These are phyloP conservation scores for Exophiala aquamarina DNA, from an alignment of 2,329 filamentous ascomycete genomes.

Conservation along the genomic window DNA sequence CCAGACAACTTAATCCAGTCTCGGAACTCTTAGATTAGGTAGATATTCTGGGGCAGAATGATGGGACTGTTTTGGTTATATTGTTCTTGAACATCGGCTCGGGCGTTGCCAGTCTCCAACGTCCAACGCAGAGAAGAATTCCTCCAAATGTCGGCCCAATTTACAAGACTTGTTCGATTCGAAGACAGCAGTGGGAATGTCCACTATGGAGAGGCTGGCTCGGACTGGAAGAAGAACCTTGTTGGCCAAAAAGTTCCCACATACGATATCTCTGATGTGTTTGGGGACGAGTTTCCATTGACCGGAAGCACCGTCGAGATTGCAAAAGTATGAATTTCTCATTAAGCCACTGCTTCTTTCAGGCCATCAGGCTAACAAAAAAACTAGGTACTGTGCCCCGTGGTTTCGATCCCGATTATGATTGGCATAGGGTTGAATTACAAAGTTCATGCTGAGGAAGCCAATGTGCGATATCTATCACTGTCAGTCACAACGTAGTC, in stretches of 20 bases:
- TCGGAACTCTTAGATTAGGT: too few relatives aligned
- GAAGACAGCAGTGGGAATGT: neutral
- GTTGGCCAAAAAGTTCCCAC: neutral
- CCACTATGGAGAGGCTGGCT: neutral
- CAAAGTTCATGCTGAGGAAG: conserved; percentile 7
- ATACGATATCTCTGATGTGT: neutral
- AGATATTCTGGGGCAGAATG: too few relatives aligned
- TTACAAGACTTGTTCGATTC: neutral
- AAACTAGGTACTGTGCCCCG: neutral
- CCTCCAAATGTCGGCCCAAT: neutral
- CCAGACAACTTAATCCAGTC: too few relatives aligned
- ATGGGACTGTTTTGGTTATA: too few relatives aligned
- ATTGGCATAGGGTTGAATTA: conserved; percentile 9
- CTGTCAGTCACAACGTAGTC: too few relatives aligned
- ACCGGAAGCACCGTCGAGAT: neutral
- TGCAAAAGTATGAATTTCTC: too few relatives aligned
- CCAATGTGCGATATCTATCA: neutral
- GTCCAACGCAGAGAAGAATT: too few relatives aligned
- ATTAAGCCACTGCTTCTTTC: too few relatives aligned
- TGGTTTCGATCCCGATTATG: conserved; percentile 2
- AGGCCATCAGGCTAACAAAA: too few relatives aligned
- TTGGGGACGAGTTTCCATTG: neutral
- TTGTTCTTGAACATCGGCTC: too few relatives aligned
- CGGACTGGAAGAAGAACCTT: neutral
- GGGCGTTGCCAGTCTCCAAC: too few relatives aligned